These are phyloP conservation scores for Phytophthora megakarya DNA, from an alignment of 352 stramenopile genomes.

Conservation along the genomic window DNA sequence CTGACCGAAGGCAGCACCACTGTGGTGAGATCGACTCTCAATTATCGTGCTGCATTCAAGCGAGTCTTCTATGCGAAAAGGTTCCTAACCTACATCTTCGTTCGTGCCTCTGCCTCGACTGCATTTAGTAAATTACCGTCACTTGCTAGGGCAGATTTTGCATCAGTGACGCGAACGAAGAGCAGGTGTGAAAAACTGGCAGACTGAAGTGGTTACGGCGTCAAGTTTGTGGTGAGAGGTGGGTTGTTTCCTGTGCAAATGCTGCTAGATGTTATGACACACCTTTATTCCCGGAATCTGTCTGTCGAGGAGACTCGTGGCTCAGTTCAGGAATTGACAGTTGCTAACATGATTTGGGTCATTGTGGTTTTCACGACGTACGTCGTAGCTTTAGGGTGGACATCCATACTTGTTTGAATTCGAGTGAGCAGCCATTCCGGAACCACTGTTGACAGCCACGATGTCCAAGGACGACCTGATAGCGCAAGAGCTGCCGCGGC, in stretches of 20 bases:
- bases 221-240: slow-evolving; percentile 30
- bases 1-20: slow-evolving; percentile 8
- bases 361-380: slow-evolving; percentile 18
- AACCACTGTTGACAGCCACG: slow-evolving; percentile 4
- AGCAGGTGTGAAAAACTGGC: no score
- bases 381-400: slow-evolving; percentile 2
- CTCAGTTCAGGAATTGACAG: slow-evolving; percentile 9
- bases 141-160: slow-evolving; percentile 13
- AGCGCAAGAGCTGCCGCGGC: slow-evolving; percentile 29
- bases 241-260: slow-evolving; percentile 8
- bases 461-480: slow-evolving; percentile 49
- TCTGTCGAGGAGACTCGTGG: slow-evolving; percentile 15
- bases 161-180: not conserved
- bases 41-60: slow-evolving; percentile 18
- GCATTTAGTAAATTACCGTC: slow-evolving; percentile 35
- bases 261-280: slow-evolving; percentile 1
- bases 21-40: slow-evolving; percentile 30
- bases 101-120: slow-evolving; percentile 5
- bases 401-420: slow-evolving; percentile 1
- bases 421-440: slow-evolving; percentile 33
- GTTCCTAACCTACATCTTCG: not conserved
- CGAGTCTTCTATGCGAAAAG: slow-evolving; percentile 4
- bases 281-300: slow-evolving; percentile 26
- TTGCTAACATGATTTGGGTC: slow-evolving; percentile 20
- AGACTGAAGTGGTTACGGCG: no score